A percentile compares a stretch with the other conserved stretches of the same genome.
Conservation (phyloP, 2,329 filamentous ascomycete genomes). For the Aspergillus puulaauensis region DNA sequence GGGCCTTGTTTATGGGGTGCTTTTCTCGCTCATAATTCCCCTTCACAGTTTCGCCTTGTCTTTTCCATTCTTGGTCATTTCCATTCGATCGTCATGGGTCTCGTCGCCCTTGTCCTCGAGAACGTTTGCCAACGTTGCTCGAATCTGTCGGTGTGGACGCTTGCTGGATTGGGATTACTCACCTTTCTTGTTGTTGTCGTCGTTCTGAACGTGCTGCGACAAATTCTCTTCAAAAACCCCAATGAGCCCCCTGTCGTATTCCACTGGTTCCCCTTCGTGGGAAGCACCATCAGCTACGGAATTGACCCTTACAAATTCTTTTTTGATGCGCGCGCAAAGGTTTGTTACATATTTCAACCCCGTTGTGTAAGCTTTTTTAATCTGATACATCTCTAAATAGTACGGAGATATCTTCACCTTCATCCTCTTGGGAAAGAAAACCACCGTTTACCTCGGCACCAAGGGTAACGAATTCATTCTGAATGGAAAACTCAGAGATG, state of each 20-base stretch:
- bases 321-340: constrained; percentile 69
- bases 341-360: constrained; percentile 35
- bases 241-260: constrained; percentile 72
- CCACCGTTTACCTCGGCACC: constrained; percentile 78
- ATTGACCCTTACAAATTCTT: constrained; percentile 74
- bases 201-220: constrained; percentile 74
- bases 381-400: constrained; percentile 42
- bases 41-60: neutral
- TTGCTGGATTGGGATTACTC: constrained; percentile 45
- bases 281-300: constrained; percentile 89
- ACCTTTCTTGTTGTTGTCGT: constrained; percentile 58
- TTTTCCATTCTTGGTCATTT: neutral
- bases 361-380: neutral
- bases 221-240: constrained; percentile 77
- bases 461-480: constrained; percentile 90
- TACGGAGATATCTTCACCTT: constrained; percentile 92
- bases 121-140: constrained; percentile 48
- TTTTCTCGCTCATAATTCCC: constrained; percentile 2
- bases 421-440: constrained; percentile 81
- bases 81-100: constrained; percentile 50
- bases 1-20: constrained; percentile 12
- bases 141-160: constrained; percentile 46
- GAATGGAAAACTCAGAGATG: constrained; percentile 86
- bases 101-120: constrained; percentile 50
- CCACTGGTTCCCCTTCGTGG: constrained; percentile 70